Evolutionary conservation across 108 stramenopile genomes (phyloP), one percentile per base, ranked within the genome.

Genomic region (Cylindrotheca closterium): DNA sequence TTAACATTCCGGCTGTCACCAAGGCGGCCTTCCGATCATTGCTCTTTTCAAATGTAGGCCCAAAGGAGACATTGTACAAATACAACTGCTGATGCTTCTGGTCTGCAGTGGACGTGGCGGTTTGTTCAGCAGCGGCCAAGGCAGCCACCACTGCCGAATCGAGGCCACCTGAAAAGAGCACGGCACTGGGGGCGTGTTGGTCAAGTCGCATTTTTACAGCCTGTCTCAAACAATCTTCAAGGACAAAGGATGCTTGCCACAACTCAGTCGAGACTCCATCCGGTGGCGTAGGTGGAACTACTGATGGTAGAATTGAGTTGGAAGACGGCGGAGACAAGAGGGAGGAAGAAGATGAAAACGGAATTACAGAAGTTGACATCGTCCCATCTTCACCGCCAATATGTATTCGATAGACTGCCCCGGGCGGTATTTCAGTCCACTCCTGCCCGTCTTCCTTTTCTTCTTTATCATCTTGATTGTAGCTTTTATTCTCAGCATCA

Each of bases 91-190:
- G 23, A n/a, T n/a, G n/a, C 21, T 22, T 26, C 3, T 29, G 1
- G 18, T 26, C 31, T 31, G 49, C 49, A 28, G 49, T 47, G n/a
- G n/a, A n/a, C n/a, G n/a, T n/a, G 2, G 47, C 10, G 30, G 55
- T 26, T 26, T 47, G 30, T 26, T 88, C 65, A n/a, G 85, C 60
- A 67, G 93, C 69, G 23, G 91, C 75, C 65, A 96, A 67, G 7
- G 92, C 94, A 37, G 98, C 96, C 45, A 98, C 68, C 19, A 98
- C 88, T 15, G 89, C 89, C 4, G 95, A 98, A 73, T 98, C 98
- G 23, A 98, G 66, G 15, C 98, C 98, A n/a, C 98, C 98, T 27
- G 94, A 96, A 79, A 97, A 98, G 12, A 98, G 70, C 7, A 98
- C 91, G 18, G 86, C 96, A 23, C 96, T 79, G 30, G 75, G 59